Base-by-base conservation (phyloP, 2,329 filamentous ascomycete genomes). In the Neonectria faginata region DNA sequence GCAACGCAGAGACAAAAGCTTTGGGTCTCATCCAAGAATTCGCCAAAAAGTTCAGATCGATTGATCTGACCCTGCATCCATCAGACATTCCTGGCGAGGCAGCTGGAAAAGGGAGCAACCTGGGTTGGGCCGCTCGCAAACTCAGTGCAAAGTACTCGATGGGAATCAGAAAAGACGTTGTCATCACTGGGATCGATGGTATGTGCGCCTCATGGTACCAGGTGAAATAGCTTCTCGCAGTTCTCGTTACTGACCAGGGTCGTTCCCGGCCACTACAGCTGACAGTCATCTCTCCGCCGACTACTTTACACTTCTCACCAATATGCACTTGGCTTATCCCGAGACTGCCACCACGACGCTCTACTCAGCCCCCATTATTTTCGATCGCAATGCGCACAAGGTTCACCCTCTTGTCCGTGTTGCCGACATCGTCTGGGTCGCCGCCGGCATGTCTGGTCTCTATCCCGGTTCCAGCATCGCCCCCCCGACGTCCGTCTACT, bases 181-280 rank as follows among this genome's bases (percentile, higher is more conserved):
- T 92, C 52, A 82, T 92, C 61, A 92, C 91, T 0, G 88, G 89
- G 55, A 91, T 93, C 74, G 91, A 92, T 81, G 89, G 91, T 92
- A 84, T 67, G 88, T 81, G 47, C 27, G 9, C 20, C 20, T 29
- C 54, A 57, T 59, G 33, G 50, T 27, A 63, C 36, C 18, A 42
- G 33, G 55, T 59, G 25, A 25, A 25, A 25, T 50, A 59, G 22
- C 61, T 45, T 63, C 56, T 59, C 33, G 55, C 44, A 25, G 9
- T 5, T 9, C 10, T 55, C 31, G 12, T 55, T 41, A 54, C 60
- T 61, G 18, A 68, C 70, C 39, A 68, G 27, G 39, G 9, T 47
- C 47, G 51, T 41, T 20, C 25, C 18, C 20, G 48, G 16, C 27
- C 10, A 47, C 47, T 76, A 70, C 76, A 92, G 89, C 89, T 71